Evolutionary conservation across 1,284 basidiomycete genomes (phyloP).

Genomic region (Trichosporon coremiiforme): DNA sequence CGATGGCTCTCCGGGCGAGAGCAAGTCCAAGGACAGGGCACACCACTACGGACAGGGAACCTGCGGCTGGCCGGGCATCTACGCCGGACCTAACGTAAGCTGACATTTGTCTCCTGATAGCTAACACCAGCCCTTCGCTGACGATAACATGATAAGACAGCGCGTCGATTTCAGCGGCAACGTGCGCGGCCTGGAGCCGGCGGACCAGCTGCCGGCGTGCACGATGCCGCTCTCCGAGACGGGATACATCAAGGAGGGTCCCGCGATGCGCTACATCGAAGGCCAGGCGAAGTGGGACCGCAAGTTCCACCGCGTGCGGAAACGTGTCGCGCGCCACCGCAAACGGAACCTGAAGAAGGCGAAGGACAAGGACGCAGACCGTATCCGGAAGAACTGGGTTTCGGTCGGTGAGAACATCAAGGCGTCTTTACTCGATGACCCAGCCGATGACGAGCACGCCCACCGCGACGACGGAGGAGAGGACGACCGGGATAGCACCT

Average conservation of each 20-base stretch:
- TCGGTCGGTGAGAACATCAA: not conserved
- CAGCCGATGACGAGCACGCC: not conserved
- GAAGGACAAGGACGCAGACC: conserved; percentile 37
- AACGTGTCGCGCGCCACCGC: conserved; percentile 47
- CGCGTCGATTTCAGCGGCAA: conserved; percentile 77
- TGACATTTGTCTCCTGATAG: not conserved
- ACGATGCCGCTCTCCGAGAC: conserved; percentile 64
- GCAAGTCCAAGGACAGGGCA: not conserved
- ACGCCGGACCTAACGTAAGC: conserved; percentile 62
- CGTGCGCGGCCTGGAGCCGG: conserved; percentile 75
- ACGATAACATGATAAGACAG: conserved; percentile 74
- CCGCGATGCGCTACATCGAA: conserved; percentile 55
- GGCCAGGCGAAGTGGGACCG: conserved; percentile 56
- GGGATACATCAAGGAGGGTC: conserved; percentile 60
- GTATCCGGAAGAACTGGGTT: conserved; percentile 21
- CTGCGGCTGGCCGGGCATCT: conserved; percentile 70
- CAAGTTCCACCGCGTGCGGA: conserved; percentile 44
- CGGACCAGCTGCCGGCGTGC: conserved; percentile 67
- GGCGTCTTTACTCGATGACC: not conserved
- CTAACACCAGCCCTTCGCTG: conserved; percentile 49
- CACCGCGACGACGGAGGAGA: not conserved
- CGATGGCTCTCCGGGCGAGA: not conserved
- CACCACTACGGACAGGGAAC: conserved; percentile 49
- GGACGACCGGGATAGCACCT: conserved; percentile 22
- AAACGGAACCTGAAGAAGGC: conserved; percentile 48